phyloP scores from a whole-genome alignment of 2,329 filamentous ascomycete species.

The Meredithiella fracta region DNA sequence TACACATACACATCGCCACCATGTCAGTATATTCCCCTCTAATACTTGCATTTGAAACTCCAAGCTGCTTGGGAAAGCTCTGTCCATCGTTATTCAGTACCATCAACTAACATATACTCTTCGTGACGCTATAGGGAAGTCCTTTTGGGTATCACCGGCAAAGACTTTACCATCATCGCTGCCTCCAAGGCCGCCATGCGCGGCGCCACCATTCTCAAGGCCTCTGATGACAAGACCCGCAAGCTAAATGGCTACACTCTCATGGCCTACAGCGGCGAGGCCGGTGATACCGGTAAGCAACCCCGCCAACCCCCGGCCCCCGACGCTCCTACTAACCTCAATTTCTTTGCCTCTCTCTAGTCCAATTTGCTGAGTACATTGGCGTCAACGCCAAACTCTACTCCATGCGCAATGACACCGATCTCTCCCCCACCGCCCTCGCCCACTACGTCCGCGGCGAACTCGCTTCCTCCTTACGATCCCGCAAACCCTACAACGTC shows the following conservation, averaged over 20 bases:
- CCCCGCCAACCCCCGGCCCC: background rate
- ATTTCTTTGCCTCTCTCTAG: slow-evolving; percentile 30
- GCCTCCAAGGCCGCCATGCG: slow-evolving; percentile 97
- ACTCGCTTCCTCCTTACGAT: slow-evolving; percentile 77
- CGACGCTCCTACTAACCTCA: slow-evolving; percentile 1
- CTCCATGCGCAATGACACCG: slow-evolving; percentile 91
- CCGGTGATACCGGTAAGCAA: slow-evolving; percentile 71
- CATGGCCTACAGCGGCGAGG: slow-evolving; percentile 89
- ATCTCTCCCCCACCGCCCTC: slow-evolving; percentile 76
- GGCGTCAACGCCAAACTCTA: slow-evolving; percentile 97
- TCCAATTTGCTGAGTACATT: slow-evolving; percentile 98
- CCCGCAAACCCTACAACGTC: slow-evolving; percentile 87
- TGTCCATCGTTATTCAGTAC: too few species aligned
- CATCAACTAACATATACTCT: background rate
- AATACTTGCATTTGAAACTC: background rate
- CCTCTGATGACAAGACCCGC: slow-evolving; percentile 90
- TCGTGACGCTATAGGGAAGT: slow-evolving; percentile 56
- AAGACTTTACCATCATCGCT: slow-evolving; percentile 96
- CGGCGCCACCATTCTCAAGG: slow-evolving; percentile 89
- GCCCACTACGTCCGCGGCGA: slow-evolving; percentile 89
- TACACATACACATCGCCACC: background rate
- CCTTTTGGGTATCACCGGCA: slow-evolving; percentile 91
- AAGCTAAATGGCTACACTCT: slow-evolving; percentile 83
- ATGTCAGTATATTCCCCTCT: slow-evolving; percentile 2
- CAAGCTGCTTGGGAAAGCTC: background rate